phyloP scores from a whole-genome alignment of 371 early-diverging fungal species.

The Rhizomucor pusillus region DNA sequence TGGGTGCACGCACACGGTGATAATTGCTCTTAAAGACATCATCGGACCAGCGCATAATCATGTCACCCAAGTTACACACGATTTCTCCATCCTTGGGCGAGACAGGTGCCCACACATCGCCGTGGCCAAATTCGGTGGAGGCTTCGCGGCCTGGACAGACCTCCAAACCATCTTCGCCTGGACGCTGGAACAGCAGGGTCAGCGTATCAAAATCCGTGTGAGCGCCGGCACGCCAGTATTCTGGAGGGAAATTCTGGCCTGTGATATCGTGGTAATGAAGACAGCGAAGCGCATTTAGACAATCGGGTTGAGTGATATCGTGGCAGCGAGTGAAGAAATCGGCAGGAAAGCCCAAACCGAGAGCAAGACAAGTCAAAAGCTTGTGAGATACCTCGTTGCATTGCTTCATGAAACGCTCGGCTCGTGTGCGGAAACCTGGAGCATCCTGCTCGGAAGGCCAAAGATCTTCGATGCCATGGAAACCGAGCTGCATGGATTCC shows the following conservation, averaged over 20 bases:
- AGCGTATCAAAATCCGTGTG: constrained; percentile 35
- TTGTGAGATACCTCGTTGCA: constrained; percentile 28
- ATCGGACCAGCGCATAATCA: constrained; percentile 38
- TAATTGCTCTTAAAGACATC: constrained; percentile 29
- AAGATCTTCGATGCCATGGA: constrained; percentile 28
- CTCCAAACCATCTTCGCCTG: constrained; percentile 29
- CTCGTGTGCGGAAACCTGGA: constrained; percentile 19
- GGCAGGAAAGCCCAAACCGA: constrained; percentile 24
- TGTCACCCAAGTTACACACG: constrained; percentile 36
- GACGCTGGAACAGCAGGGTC: constrained; percentile 28
- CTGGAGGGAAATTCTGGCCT: constrained; percentile 26
- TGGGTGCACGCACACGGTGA: constrained; percentile 31
- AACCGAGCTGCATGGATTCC: constrained; percentile 32
- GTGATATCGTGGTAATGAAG: constrained; percentile 36
- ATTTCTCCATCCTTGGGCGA: constrained; percentile 29
- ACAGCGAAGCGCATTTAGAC: constrained; percentile 28
- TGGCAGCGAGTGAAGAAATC: constrained; percentile 35
- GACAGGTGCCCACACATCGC: constrained; percentile 29
- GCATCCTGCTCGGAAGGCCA: constrained; percentile 32
- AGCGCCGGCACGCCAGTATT: constrained; percentile 38
- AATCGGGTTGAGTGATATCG: constrained; percentile 21
- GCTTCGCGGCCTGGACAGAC: constrained; percentile 32
- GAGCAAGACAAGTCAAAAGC: constrained; percentile 24
- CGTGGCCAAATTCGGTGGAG: constrained; percentile 29
- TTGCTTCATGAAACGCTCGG: constrained; percentile 26